These are phyloP conservation scores for Sambucus nigra DNA, from an alignment of 129 eudicot species.

Conservation along the genomic window DNA sequence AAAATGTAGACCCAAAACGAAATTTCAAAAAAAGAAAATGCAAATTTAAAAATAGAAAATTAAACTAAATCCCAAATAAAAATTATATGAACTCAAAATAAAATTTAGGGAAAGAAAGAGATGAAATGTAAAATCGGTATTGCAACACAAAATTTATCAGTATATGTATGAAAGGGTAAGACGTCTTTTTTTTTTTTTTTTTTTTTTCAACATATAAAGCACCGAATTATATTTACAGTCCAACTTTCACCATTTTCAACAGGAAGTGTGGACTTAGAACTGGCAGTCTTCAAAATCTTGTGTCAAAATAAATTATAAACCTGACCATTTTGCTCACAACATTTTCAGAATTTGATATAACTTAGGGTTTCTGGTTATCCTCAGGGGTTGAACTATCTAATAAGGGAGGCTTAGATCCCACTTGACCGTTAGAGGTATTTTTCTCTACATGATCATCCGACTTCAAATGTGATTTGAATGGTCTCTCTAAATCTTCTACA, in stretches of 20 bases:
- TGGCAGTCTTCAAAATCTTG: slow-evolving; percentile 10
- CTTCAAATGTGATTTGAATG: slow-evolving; percentile 48
- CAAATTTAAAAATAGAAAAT: too few relatives aligned
- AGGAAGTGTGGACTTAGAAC: slow-evolving; percentile 11
- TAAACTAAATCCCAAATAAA: too few relatives aligned
- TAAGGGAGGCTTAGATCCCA: slow-evolving; percentile 24
- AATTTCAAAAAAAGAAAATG: too few relatives aligned
- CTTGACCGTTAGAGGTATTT: slow-evolving; percentile 33
- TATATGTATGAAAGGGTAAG: too few relatives aligned
- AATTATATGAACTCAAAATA: too few relatives aligned
- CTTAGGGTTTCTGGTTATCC: slow-evolving; percentile 32
- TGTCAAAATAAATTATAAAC: slow-evolving; percentile 9
- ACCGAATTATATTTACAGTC: slow-evolving; percentile 9
- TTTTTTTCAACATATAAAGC: too few relatives aligned
- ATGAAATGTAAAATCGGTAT: too few relatives aligned
- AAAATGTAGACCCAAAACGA: too few relatives aligned
- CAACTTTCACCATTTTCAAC: slow-evolving; percentile 4
- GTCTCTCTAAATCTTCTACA: slow-evolving; percentile 79
- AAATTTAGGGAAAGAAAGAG: too few relatives aligned
- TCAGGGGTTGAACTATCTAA: slow-evolving; percentile 34
- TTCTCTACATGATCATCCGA: slow-evolving; percentile 50
- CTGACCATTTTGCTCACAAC: slow-evolving; percentile 3
- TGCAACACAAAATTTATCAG: too few relatives aligned
- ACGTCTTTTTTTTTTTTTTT: too few relatives aligned
- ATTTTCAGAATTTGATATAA: too few relatives aligned